These are phyloP conservation scores for Punica granatum DNA, from an alignment of 345 rosid species.

Conservation along the genomic window DNA sequence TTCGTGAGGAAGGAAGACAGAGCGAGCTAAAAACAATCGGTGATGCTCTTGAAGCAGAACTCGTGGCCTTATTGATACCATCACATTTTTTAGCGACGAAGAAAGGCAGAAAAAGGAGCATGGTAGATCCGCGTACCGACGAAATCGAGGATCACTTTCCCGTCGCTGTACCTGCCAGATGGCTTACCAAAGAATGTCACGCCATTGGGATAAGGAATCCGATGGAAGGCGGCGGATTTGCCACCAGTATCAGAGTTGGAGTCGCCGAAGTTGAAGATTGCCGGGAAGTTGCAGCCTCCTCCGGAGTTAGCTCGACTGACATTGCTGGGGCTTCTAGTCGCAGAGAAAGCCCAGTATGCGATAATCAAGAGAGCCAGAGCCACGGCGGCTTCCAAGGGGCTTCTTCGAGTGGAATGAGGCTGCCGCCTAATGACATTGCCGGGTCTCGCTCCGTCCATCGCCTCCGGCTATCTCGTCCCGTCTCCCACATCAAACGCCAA, in stretches of 20 bases:
- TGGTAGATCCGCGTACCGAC: constrained; percentile 27
- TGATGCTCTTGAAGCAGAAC: too few species aligned
- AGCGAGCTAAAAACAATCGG: not conserved
- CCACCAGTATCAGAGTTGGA: constrained; percentile 51
- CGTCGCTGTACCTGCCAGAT: constrained; percentile 50
- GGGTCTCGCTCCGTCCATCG: constrained; percentile 3
- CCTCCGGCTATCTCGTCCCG: not conserved
- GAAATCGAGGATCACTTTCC: constrained; percentile 54
- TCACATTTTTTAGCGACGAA: too few species aligned
- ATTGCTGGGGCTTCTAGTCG: not conserved
- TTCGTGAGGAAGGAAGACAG: not conserved
- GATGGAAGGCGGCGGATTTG: constrained; percentile 47
- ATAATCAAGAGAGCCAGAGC: not conserved
- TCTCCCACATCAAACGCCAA: too few species aligned
- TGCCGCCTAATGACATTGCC: not conserved
- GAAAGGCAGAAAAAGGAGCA: too few species aligned
- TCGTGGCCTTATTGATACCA: too few species aligned
- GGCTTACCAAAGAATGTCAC: constrained; percentile 42
- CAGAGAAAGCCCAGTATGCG: not conserved
- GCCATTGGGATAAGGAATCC: constrained; percentile 43
- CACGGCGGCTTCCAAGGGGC: not conserved
- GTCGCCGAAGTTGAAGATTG: constrained; percentile 20
- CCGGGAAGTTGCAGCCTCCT: constrained; percentile 13
- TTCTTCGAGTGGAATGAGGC: not conserved
- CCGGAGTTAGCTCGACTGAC: constrained; percentile 24